These are phyloP conservation scores for Colletotrichum sp. DNA, from an alignment of 2,329 filamentous ascomycete species.

Conservation along the genomic window DNA sequence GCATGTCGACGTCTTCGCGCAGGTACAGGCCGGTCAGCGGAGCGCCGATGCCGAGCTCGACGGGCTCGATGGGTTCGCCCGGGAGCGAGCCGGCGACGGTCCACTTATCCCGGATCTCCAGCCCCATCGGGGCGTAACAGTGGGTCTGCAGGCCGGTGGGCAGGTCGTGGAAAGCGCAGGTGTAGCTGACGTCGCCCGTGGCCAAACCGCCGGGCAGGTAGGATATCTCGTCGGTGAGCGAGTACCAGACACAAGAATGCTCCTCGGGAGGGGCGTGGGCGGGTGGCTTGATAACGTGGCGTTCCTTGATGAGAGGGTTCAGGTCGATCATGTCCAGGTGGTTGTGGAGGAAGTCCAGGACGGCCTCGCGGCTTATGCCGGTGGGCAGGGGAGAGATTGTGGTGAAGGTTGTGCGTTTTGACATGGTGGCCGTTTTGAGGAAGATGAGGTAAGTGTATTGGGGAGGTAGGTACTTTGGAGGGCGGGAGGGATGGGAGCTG, in stretches of 20 bases:
- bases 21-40: constrained; percentile 77
- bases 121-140: constrained; percentile 80
- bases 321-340: constrained; percentile 86
- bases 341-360: constrained; percentile 76
- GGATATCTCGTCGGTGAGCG: constrained; percentile 76
- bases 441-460: neutral
- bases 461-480: neutral
- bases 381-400: constrained; percentile 79
- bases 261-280: constrained; percentile 72
- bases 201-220: constrained; percentile 73
- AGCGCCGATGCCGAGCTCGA: constrained; percentile 69
- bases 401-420: constrained; percentile 75
- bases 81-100: constrained; percentile 73
- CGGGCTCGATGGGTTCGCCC: constrained; percentile 68
- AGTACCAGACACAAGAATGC: constrained; percentile 76
- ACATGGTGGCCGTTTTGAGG: constrained; percentile 53
- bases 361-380: constrained; percentile 70
- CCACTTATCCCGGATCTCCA: constrained; percentile 83
- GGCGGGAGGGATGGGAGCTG: neutral
- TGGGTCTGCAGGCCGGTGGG: constrained; percentile 77
- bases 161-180: constrained; percentile 79
- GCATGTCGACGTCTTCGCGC: constrained; percentile 84
- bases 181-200: constrained; percentile 75
- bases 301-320: constrained; percentile 80
- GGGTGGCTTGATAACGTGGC: constrained; percentile 72